Evolutionary conservation across 257 asterid genomes (phyloP).

Genomic region (Anisodus acutangulus): DNA sequence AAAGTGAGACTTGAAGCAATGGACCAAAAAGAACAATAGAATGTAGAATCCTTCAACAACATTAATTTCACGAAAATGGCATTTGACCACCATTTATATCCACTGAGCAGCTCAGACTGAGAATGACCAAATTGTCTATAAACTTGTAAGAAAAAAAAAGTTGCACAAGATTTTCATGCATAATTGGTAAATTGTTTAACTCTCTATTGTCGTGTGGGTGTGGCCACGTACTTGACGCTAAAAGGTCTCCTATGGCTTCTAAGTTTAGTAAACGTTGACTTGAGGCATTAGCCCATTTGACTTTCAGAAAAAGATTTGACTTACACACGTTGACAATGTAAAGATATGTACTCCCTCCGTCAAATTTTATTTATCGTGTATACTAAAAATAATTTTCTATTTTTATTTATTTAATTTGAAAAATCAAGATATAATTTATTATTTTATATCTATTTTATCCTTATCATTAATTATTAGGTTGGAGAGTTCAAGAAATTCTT

Average conservation of each 20-base stretch:
- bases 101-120: no score
- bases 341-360: no score
- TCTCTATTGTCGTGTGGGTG: background rate
- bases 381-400: no score
- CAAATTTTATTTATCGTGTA: no score
- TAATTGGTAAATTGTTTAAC: background rate
- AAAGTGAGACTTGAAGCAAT: no score
- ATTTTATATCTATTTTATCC: no score
- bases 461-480: no score
- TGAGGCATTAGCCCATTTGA: background rate
- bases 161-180: background rate
- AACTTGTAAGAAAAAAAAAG: background rate
- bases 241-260: background rate
- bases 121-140: background rate
- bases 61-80: background rate
- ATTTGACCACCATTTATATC: background rate
- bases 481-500: no score
- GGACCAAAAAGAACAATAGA: background rate
- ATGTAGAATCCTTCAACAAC: background rate
- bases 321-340: background rate
- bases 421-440: no score
- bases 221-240: background rate
- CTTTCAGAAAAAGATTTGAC: background rate
- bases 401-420: no score
- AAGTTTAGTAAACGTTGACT: background rate